phyloP scores from a whole-genome alignment of 1,284 basidiomycete genomes.

The Fistulina hepatica region DNA sequence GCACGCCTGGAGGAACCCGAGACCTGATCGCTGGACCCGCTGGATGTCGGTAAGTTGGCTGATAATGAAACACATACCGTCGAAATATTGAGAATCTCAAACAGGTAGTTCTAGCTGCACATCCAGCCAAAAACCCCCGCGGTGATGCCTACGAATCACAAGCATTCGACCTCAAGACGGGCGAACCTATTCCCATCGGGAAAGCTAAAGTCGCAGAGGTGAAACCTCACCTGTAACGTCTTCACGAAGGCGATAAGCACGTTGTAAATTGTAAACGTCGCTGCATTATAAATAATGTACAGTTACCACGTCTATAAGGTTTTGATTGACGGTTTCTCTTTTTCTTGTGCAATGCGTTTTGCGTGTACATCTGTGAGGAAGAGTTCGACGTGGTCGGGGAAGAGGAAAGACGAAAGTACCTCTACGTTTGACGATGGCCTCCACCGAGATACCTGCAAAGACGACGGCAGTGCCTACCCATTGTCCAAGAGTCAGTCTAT shows the following conservation, averaged over 20 bases:
- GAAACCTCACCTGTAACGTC: no score
- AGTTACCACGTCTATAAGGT: conserved; percentile 41
- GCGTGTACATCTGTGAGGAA: conserved; percentile 56
- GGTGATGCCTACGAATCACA: no score
- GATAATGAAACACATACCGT: no score
- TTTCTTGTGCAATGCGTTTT: conserved; percentile 68
- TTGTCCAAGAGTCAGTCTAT: conserved; percentile 75
- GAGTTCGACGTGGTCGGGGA: conserved; percentile 5
- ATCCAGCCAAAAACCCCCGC: no score
- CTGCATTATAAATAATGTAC: background rate
- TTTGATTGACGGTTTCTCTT: conserved; percentile 73
- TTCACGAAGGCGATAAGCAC: no score
- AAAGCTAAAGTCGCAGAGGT: no score
- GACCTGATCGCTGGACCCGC: conserved; percentile 34
- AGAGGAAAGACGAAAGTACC: conserved; percentile 32
- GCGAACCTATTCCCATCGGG: no score
- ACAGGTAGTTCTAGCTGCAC: no score
- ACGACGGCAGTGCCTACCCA: conserved; percentile 89
- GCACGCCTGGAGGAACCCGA: conserved; percentile 54
- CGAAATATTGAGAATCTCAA: no score
- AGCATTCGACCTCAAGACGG: no score
- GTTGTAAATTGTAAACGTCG: no score
- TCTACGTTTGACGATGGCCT: conserved; percentile 81
- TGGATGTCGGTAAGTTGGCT: conserved; percentile 47
- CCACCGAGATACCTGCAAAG: conserved; percentile 88